Evolutionary conservation across 2,329 filamentous ascomycete species (phyloP), one percentile per base, ranked within the genome.

Genomic region (Bimuria novae-zelandiae): DNA sequence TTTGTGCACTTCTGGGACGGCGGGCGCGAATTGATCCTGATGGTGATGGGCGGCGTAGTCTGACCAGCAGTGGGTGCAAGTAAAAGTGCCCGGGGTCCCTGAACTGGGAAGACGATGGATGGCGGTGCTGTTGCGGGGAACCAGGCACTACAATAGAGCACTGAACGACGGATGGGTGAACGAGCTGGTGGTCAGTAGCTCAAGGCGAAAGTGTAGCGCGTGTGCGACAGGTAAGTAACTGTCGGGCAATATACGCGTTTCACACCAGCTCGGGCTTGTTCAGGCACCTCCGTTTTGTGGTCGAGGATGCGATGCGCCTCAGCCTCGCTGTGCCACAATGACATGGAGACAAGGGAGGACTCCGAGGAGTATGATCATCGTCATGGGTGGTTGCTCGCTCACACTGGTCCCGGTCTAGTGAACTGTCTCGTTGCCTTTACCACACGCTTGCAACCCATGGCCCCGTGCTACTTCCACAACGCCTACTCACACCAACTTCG

Each of bases 61-160:
- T 41, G 39, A 16, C 11, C 39, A 23, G 39, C 39, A 16, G 22
- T 29, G 23, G 39, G 10, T n/a, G 39, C 21, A 16, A 16, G 22
- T 41, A 27, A 10, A 43, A 5, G 21, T 19, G 40, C 23, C 4
- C 29, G 33, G 22, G 32, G 43, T 23, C 21, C 32, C 43, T 35
- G 30, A 17, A 17, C 43, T 46, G 43, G 30, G 43, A 22, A 12
- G 43, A 16, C 32, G 32, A 32, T n/a, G 43, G 22, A 19, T 3
- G 23, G 40, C 40, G 40, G 40, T 19, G 40, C 23, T 30, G 43
- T 37, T 46, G 43, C 43, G 43, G 43, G 43, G 43, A 46, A 46
- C 21, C 32, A 21, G 27, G 37, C 33, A 23, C 22, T 22, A 17
- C 41, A n/a, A n/a, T 44, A 25, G 25, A 44, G 21, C 25, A 22